A percentile compares a stretch with the other conserved stretches of the same genome.
Conservation (phyloP, 345 rosid genomes). For the Populus tremula region DNA sequence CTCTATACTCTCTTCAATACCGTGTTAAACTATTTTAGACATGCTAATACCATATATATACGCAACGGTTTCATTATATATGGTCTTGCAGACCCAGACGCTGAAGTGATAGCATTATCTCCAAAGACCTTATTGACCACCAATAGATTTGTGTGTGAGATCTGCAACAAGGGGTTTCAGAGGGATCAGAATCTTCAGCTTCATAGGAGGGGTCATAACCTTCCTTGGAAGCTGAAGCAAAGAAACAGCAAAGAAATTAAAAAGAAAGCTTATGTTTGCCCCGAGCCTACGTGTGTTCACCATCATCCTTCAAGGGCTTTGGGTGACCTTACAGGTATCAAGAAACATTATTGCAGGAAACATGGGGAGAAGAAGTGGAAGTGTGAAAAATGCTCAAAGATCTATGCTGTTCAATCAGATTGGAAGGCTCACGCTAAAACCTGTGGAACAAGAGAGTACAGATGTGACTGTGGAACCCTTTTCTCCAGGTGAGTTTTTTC, state of each 20-base stretch:
- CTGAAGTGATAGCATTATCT: conserved; percentile 86
- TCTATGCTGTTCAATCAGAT: conserved; percentile 94
- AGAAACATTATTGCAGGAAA: conserved; percentile 88
- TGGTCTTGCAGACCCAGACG: conserved; percentile 67
- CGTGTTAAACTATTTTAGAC: not conserved
- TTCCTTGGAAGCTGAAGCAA: conserved; percentile 94
- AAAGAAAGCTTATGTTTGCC: conserved; percentile 74
- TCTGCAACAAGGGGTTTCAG: conserved; percentile 91
- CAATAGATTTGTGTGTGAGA: conserved; percentile 90
- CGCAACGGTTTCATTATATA: not conserved
- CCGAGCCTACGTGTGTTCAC: conserved; percentile 79
- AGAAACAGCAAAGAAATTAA: conserved; percentile 52
- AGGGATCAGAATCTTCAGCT: conserved; percentile 96
- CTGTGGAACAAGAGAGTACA: conserved; percentile 90
- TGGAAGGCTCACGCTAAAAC: conserved; percentile 97
- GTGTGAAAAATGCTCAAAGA: conserved; percentile 87
- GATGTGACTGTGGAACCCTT: conserved; percentile 93
- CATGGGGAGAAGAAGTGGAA: conserved; percentile 98
- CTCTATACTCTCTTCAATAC: not conserved
- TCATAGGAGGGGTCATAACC: conserved; percentile 92
- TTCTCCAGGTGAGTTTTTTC: conserved; percentile 62
- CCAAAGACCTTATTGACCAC: conserved; percentile 78
- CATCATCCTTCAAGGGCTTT: conserved; percentile 91
- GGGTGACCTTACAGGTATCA: conserved; percentile 94
- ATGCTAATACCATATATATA: not conserved